Evolutionary conservation across 2,329 filamentous ascomycete species (phyloP).

Genomic region (Colletotrichum shisoi): DNA sequence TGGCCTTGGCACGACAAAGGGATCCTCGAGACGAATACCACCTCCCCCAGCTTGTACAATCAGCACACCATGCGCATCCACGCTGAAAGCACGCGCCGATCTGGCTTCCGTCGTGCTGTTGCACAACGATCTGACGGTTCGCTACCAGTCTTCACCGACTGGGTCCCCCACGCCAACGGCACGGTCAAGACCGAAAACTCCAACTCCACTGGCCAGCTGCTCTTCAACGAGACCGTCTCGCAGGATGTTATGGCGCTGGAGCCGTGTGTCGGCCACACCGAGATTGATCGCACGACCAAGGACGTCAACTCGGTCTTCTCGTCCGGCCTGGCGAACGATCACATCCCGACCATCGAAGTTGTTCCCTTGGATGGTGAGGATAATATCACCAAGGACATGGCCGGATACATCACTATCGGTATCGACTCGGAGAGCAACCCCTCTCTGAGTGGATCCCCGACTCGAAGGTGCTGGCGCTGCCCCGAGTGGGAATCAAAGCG

Average conservation of each 20-base stretch:
- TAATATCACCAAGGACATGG: constrained; percentile 3
- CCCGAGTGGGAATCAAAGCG: too few relatives aligned
- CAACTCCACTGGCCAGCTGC: not conserved
- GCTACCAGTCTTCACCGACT: too few relatives aligned
- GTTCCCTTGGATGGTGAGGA: not conserved
- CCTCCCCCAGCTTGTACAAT: too few relatives aligned
- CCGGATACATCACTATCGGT: constrained; percentile 2
- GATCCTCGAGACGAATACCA: too few relatives aligned
- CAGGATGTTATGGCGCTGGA: not conserved
- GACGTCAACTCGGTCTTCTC: constrained; percentile 6
- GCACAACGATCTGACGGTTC: too few relatives aligned
- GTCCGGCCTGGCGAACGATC: not conserved
- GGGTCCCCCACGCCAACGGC: not conserved
- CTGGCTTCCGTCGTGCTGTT: too few relatives aligned
- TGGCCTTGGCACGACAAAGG: too few relatives aligned
- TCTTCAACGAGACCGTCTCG: constrained; percentile 2
- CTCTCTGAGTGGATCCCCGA: not conserved
- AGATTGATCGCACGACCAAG: not conserved
- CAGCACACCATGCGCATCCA: too few relatives aligned
- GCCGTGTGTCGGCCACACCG: not conserved
- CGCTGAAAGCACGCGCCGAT: too few relatives aligned
- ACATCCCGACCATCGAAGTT: not conserved
- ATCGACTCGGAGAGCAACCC: not conserved
- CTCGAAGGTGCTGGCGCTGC: too few relatives aligned
- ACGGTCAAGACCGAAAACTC: not conserved